Evolutionary conservation across 768 basidiomycete species (phyloP), one percentile per base, ranked within the genome.

Genomic region (Megacollybia marginata): DNA sequence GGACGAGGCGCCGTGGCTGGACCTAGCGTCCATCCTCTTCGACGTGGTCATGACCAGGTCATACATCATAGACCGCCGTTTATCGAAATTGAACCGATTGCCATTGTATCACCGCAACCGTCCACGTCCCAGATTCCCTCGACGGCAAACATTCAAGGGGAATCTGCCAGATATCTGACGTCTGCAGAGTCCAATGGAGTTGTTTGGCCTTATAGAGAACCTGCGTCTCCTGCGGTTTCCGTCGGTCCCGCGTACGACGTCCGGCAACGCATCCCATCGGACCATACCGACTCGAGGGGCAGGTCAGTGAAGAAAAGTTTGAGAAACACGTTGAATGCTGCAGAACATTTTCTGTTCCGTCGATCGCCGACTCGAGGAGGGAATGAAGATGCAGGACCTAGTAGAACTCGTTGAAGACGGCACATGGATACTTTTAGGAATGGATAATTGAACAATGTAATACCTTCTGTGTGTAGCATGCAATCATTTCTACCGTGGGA

Each of bases 311-410:
- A 78, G 62, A 71, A 80, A 53, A 82, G 78, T 55, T 56, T 88
- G 46, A 75, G 86, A 45, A 85, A 76, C 51, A 86, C 85, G 12
- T 63, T 88, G 42, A 79, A 73, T 49, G 81, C 78, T 33, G 85
- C 87, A 10, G 85, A 88, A 52, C 72, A 79, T 5, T 74, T 86
- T 52, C 65, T 85, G 33, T 85, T 87, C 51, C 82, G 83, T n/a
- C 73, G 82, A 28, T 61, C 64, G 35, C 63, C 68, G 9, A 43
- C 62, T 33, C 52, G 52, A 20, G 20, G 46, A 33, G 34, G 55
- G 23, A 51, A 48, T 13, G 51, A 46, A 35, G 43, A 33, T 38
- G 53, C 11, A 31, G 46, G 46, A 5, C 15, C 23, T n/a, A 47
- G 44, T 44, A 40, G 38, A 40, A 18, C 38, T 15, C 38, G 38